Conservation (phyloP, 208 protist species). For the Angomonas deanei region DNA sequence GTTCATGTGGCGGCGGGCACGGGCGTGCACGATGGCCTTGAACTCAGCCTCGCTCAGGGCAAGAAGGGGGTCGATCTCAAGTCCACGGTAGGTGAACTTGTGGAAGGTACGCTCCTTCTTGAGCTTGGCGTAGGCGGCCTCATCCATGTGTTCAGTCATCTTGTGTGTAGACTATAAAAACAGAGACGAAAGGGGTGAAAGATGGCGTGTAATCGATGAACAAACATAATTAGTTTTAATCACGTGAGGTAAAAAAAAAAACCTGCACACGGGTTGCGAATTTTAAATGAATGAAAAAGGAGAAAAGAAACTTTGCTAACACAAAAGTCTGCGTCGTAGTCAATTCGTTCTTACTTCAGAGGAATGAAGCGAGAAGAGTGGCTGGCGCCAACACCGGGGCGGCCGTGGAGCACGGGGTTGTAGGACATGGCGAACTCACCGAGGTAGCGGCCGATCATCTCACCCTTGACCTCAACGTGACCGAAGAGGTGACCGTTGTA, state of each 20-base stretch:
- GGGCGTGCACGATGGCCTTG: slow-evolving; percentile 90
- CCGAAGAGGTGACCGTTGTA: slow-evolving; percentile 99
- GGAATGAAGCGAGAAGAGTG: slow-evolving; percentile 92
- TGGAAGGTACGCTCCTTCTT: slow-evolving; percentile 98
- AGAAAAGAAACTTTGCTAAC: not conserved
- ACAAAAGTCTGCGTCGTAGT: no score
- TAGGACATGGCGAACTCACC: slow-evolving; percentile 99
- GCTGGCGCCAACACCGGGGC: slow-evolving; percentile 98
- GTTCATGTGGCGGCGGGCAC: slow-evolving; percentile 93
- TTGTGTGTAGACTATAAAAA: slow-evolving; percentile 5
- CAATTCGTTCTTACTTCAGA: slow-evolving; percentile 51
- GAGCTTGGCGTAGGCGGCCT: slow-evolving; percentile 88
- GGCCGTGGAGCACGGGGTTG: slow-evolving; percentile 98
- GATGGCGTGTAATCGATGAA: not conserved
- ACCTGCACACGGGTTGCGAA: not conserved
- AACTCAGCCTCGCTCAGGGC: slow-evolving; percentile 93
- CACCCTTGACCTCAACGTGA: slow-evolving; percentile 98
- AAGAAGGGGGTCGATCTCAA: slow-evolving; percentile 94
- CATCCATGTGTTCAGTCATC: slow-evolving; percentile 75
- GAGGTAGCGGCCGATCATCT: slow-evolving; percentile 99
- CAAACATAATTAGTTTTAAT: not conserved
- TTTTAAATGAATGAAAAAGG: not conserved
- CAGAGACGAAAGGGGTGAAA: slow-evolving; percentile 4
- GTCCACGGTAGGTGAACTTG: slow-evolving; percentile 97
- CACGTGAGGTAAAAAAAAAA: slow-evolving; percentile 10